These are phyloP conservation scores for Dictyostelium brefeldianum DNA, from an alignment of 78 protist genomes.

Conservation along the genomic window DNA sequence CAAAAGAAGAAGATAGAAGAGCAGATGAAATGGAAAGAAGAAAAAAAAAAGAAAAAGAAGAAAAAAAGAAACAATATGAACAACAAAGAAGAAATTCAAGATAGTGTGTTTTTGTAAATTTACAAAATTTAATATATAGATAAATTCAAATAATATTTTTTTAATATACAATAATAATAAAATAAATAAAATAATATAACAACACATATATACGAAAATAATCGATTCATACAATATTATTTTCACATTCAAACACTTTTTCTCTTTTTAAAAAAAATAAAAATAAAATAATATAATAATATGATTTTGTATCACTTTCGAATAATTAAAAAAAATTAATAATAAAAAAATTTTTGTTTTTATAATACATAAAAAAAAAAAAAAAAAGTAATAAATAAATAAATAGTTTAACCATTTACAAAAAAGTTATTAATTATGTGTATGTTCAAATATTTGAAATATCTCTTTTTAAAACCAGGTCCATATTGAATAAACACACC, in stretches of 20 bases:
- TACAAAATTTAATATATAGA: too few species aligned
- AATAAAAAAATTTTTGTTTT: neutral
- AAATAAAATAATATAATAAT: neutral
- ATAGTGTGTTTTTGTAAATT: too few species aligned
- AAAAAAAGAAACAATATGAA: neutral
- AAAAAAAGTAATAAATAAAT: too few species aligned
- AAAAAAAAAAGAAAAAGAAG: constrained; percentile 5
- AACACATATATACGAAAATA: neutral
- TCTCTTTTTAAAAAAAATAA: neutral
- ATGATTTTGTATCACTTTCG: neutral
- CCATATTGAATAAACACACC: too few species aligned
- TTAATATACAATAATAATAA: too few species aligned
- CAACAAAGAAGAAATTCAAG: neutral
- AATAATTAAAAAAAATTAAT: neutral
- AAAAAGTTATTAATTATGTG: too few species aligned
- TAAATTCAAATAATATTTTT: neutral
- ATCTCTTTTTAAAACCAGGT: too few species aligned
- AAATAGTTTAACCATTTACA: too few species aligned
- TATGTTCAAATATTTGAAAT: too few species aligned
- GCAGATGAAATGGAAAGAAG: neutral
- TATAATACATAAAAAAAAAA: neutral
- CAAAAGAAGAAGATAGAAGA: constrained; percentile 5
- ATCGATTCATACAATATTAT: too few species aligned
- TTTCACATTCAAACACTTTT: too few species aligned
- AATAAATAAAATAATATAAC: too few species aligned